phyloP scores from a whole-genome alignment of 352 stramenopile species.

The Pythium biforme region DNA sequence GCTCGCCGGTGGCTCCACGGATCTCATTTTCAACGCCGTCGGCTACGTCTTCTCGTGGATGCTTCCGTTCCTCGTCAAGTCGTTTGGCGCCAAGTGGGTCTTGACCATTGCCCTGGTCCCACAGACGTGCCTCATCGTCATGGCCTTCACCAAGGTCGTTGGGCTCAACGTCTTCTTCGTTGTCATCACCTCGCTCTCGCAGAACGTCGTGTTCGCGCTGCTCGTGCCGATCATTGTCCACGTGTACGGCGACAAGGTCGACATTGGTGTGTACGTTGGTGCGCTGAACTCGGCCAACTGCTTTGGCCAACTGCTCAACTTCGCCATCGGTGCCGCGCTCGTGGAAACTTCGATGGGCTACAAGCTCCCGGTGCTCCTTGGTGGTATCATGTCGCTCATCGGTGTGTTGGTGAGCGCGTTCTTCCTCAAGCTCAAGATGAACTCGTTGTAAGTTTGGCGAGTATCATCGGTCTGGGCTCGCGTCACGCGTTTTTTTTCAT shows the following conservation, averaged over 20 bases:
- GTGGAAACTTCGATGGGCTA: conserved; percentile 63
- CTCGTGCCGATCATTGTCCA: conserved; percentile 71
- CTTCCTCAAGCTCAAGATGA: conserved; percentile 69
- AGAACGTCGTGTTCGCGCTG: conserved; percentile 60
- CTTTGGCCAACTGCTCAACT: conserved; percentile 70
- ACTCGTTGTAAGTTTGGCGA: conserved; percentile 57
- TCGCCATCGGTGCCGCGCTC: conserved; percentile 44
- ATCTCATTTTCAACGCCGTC: conserved; percentile 33
- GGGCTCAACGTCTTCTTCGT: conserved; percentile 41
- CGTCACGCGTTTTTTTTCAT: no score
- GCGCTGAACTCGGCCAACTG: conserved; percentile 79
- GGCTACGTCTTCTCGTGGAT: conserved; percentile 41
- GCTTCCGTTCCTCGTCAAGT: conserved; percentile 37
- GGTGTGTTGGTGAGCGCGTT: conserved; percentile 46
- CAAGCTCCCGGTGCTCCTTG: conserved; percentile 54
- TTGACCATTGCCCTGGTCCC: conserved; percentile 31
- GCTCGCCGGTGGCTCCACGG: conserved; percentile 38
- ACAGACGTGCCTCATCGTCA: conserved; percentile 45
- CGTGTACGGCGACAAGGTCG: conserved; percentile 44
- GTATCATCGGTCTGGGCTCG: no score
- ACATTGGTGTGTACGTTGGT: conserved; percentile 70
- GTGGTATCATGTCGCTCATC: conserved; percentile 51
- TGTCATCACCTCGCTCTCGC: conserved; percentile 45
- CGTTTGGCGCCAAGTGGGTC: conserved; percentile 37
- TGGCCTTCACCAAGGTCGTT: conserved; percentile 43